phyloP scores from a whole-genome alignment of 805 yeast genomes.

The Wickerhamomyces ciferrii region DNA sequence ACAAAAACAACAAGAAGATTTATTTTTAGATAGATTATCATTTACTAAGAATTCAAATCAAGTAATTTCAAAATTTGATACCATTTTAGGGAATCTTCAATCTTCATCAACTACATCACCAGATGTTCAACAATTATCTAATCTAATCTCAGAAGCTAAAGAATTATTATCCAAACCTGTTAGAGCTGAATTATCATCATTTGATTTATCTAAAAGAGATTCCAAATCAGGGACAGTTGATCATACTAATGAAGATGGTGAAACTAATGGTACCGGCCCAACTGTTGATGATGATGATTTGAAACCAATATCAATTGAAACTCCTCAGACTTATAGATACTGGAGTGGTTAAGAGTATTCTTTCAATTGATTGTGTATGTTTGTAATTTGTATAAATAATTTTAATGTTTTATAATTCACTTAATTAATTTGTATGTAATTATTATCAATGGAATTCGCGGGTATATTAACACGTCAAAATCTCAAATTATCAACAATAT shows the following conservation, averaged over 20 bases:
- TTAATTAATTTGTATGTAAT: no score
- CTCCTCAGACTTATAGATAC: constrained; percentile 59
- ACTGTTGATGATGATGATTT: constrained; percentile 30
- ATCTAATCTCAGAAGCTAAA: constrained; percentile 13
- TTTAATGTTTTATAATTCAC: no score
- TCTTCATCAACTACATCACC: constrained; percentile 11
- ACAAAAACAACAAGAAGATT: constrained; percentile 59
- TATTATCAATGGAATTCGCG: no score
- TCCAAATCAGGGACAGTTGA: constrained; percentile 6
- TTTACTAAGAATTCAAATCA: constrained; percentile 52
- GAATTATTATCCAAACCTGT: constrained; percentile 25
- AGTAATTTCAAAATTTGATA: constrained; percentile 42
- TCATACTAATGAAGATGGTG: constrained; percentile 9
- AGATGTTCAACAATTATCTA: neutral
- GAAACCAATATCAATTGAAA: constrained; percentile 54
- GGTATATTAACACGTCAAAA: no score
- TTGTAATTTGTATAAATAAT: neutral
- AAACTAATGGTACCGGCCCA: constrained; percentile 14
- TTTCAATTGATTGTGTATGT: no score
- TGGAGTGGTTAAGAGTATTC: constrained; percentile 59
- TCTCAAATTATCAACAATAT: no score
- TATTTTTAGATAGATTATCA: constrained; percentile 61
- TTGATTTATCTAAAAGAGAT: constrained; percentile 17
- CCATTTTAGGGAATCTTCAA: constrained; percentile 26
- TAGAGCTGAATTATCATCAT: constrained; percentile 19